Base-by-base conservation (phyloP, 2,329 filamentous ascomycete genomes). In the Fulvia fulva region DNA sequence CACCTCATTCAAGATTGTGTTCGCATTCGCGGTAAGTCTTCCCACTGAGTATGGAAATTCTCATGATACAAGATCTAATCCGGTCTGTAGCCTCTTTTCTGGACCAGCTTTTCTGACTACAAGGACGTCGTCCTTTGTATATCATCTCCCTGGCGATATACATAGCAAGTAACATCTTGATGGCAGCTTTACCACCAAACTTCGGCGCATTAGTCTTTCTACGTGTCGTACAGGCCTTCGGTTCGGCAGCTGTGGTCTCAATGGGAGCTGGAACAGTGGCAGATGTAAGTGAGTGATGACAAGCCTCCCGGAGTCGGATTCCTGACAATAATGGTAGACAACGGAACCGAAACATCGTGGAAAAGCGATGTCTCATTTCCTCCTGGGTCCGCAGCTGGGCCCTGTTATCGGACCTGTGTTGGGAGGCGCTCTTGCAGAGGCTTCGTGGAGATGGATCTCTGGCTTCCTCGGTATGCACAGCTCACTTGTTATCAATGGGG, bases 231-330 rank as follows among this genome's bases (percentile, higher is more conserved):
- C 54, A 56, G 43, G 54, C 54, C 28, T 56, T 56, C 26, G 54
- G 54, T 41, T 56, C 54, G 16, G 54, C 54, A 14, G 54, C 54
- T 14, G 54, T 56, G 9, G 54, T 56, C 12, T 37, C 54, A 14
- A 56, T 56, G 54, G 54, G 54, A 51, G 54, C 54, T n/a, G 54
- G 54, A 26, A 56, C 54, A 34, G 54, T 56, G 8, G 54, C 54
- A 43, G 54, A 56, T 34, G 54, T 56, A 43, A 22, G 47, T 16
- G 12, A 6, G 6, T 32, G 6, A 6, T 32, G 28, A 12, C 6
- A 6, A 32, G 12, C 28, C 12, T 32, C 28, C 28, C 6, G 28
- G 6, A 32, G 28, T 12, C 28, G 28, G 28, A 6, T 6, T 32
- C 12, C 28, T 32, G 12, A 32, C 28, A 6, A 32, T 32, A 12